Conservation (phyloP, 2,329 filamentous ascomycete genomes). For the Trichoderma sp. region DNA sequence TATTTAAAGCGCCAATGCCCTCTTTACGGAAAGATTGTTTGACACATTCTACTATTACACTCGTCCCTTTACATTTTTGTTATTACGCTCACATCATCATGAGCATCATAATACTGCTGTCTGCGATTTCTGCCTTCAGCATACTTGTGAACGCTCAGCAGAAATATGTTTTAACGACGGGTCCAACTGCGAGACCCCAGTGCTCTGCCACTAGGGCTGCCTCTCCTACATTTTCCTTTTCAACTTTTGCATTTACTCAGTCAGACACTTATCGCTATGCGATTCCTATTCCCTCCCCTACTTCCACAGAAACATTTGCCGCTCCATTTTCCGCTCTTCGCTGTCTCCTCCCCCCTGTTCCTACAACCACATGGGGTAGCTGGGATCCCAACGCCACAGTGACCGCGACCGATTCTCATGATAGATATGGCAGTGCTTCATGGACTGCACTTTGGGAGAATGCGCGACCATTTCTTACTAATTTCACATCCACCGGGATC, state of each 20-base stretch:
- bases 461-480: slow-evolving; percentile 30
- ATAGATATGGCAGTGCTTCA: slow-evolving; percentile 25
- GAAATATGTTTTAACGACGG: too few species aligned
- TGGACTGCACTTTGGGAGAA: slow-evolving; percentile 35
- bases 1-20: too few species aligned
- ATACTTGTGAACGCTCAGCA: too few species aligned
- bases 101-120: too few species aligned
- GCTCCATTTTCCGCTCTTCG: slow-evolving; percentile 28
- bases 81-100: too few species aligned
- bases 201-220: too few species aligned
- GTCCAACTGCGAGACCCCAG: too few species aligned
- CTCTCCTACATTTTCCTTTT: not conserved
- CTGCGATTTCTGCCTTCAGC: too few species aligned
- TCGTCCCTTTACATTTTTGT: too few species aligned
- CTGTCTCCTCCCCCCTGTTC: slow-evolving; percentile 28
- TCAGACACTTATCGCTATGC: slow-evolving; percentile 34
- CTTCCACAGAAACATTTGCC: slow-evolving; percentile 32
- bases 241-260: slow-evolving; percentile 31
- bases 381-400: slow-evolving; percentile 33
- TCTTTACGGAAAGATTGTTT: too few species aligned
- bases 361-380: slow-evolving; percentile 36
- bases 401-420: too few species aligned
- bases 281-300: slow-evolving; percentile 31
- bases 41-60: too few species aligned
- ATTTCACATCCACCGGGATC: slow-evolving; percentile 32